phyloP scores from a whole-genome alignment of 2,329 filamentous ascomycete species.

The Arthrobotrys iridis region DNA sequence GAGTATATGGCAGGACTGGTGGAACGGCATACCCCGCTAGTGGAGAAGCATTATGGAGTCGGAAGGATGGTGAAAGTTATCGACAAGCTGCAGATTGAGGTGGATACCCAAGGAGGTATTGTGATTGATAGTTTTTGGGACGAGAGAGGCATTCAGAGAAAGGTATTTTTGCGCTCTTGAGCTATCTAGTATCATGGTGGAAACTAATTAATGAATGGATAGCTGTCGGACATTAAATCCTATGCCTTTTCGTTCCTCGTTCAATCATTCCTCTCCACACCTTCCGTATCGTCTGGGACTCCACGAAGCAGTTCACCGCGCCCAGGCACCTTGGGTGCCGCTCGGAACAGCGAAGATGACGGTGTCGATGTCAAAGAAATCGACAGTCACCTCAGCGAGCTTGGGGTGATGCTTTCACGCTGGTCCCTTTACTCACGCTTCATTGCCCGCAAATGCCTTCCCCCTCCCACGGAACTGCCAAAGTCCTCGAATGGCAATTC shows the following conservation, averaged over 20 bases:
- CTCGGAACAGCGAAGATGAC: constrained; percentile 81
- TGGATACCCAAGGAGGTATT: constrained; percentile 94
- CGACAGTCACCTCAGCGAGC: constrained; percentile 85
- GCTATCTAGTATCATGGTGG: too few relatives aligned
- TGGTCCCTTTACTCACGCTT: constrained; percentile 95
- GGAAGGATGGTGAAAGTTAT: constrained; percentile 96
- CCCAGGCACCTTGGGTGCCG: constrained; percentile 65
- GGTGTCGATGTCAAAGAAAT: constrained; percentile 96
- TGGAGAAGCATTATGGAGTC: constrained; percentile 90
- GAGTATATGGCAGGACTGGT: constrained; percentile 98
- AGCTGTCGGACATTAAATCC: constrained; percentile 90
- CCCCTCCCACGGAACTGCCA: constrained; percentile 61
- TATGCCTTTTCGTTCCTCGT: constrained; percentile 98
- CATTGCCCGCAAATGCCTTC: constrained; percentile 83
- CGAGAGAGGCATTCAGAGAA: constrained; percentile 82
- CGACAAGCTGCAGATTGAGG: constrained; percentile 90
- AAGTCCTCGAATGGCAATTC: constrained; percentile 25
- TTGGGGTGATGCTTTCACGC: constrained; percentile 87
- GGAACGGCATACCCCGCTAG: constrained; percentile 86
- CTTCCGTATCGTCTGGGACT: constrained; percentile 68
- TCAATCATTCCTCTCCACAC: constrained; percentile 84
- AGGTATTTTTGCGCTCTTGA: too few relatives aligned
- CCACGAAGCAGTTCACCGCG: constrained; percentile 81
- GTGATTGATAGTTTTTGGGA: constrained; percentile 96
- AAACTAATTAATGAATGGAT: neutral